Conservation (phyloP, 176 grass and related monocot genomes). For the Aegilops speltoides region DNA sequence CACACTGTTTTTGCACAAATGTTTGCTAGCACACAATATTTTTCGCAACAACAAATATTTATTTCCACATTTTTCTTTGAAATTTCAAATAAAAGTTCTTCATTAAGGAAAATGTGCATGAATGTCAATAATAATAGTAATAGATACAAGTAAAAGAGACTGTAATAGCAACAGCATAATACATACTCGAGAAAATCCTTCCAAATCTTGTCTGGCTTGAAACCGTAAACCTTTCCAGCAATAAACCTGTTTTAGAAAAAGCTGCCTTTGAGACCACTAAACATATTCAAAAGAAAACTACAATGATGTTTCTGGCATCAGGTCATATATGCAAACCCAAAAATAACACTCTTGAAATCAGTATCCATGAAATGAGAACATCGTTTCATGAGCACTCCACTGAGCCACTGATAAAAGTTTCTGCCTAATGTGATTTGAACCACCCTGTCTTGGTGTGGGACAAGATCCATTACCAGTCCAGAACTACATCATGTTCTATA, state of each 20-base stretch:
- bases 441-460: background rate
- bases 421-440: background rate
- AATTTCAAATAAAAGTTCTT: background rate
- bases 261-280: background rate
- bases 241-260: slow-evolving; percentile 66
- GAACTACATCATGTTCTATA: background rate
- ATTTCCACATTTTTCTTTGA: background rate
- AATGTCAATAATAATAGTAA: background rate
- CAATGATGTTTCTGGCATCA: background rate
- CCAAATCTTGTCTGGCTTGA: slow-evolving; percentile 84
- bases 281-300: slow-evolving; percentile 11
- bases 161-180: background rate
- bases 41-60: background rate
- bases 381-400: background rate
- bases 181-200: slow-evolving; percentile 83
- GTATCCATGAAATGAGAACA: background rate
- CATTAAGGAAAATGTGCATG: background rate
- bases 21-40: background rate
- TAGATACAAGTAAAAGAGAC: background rate
- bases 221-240: slow-evolving; percentile 96
- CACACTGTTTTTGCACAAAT: background rate
- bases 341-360: background rate
- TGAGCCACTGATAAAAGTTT: background rate
- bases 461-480: background rate
- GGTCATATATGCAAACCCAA: background rate